Evolutionary conservation across 306 rosid species (phyloP), one percentile per base, ranked within the genome.

Genomic region (Fragaria ananassa): DNA sequence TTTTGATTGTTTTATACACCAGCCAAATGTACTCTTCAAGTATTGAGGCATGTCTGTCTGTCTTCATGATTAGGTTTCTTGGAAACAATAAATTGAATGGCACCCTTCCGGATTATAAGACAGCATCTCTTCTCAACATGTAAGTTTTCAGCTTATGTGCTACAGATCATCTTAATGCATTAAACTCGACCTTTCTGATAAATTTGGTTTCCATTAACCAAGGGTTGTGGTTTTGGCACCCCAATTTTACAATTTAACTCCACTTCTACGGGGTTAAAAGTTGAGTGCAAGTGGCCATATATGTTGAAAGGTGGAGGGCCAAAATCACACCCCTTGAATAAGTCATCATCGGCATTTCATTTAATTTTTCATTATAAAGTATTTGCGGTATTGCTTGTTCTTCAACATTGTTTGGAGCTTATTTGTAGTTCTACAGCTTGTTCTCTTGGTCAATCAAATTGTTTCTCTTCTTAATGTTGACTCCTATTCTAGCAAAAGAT

Each of bases 81-180:
- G 96, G 98, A 83, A 90, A 87, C 79, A 93, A 93, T 75, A 85
- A 67, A 73, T 80, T 93, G 56, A 86, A 5, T 11, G 96, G 97
- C 21, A 29, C 87, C 68, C 74, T 91, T 7, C 98, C 98, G 15
- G 46, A 47, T 18, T 77, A 77, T 61, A 91, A 78, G 84, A 80
- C 87, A 37, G 4, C 79, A 3, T 45, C 86, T 71, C 96, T 93
- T 90, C 29, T 1, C 25, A 72, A 81, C 44, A 80, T 93, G 98
- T 87, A 82, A 87, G 97, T 81, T 23, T 18, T 64, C 71, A 58
- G 65, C 44, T 6, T 29, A 60, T 80, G 11, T 68, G 14, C 58
- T 10, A 61, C 34, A 71, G 64, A 39, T 39, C 42, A 37, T 25
- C 2, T 9, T n/a, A 35, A 35, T 71, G 75, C 49, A 12, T 53